Conservation (phyloP, 2,329 filamentous ascomycete genomes). For the Sporothrix curviconia region DNA sequence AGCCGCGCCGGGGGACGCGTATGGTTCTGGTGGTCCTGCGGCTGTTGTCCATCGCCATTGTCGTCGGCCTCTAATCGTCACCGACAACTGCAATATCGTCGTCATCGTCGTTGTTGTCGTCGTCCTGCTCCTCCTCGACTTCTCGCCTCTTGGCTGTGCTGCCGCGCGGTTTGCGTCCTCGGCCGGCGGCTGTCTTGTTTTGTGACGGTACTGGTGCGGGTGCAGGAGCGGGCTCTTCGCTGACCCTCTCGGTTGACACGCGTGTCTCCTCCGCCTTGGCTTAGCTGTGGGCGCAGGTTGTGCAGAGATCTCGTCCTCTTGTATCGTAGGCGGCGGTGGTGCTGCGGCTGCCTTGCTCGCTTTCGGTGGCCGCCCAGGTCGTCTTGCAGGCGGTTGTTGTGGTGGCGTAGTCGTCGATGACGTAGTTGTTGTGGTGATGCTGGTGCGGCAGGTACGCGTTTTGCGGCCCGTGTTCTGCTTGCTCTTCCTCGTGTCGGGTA, state of each 20-base stretch:
- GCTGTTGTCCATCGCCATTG: not conserved
- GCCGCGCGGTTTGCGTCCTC: conserved; percentile 39
- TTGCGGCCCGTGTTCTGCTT: conserved; percentile 30
- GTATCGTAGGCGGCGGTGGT: conserved; percentile 27
- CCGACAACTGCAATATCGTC: conserved; percentile 15
- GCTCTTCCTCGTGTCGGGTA: conserved; percentile 41
- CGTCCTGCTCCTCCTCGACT: conserved; percentile 12
- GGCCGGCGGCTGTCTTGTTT: conserved; percentile 26
- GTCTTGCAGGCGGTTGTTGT: not conserved
- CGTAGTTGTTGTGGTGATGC: conserved; percentile 16
- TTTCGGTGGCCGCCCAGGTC: conserved; percentile 13
- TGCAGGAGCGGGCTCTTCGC: conserved; percentile 14
- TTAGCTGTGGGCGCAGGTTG: not conserved
- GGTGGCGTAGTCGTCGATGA: not conserved
- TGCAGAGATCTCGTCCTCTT: not conserved
- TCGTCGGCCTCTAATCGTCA: not conserved
- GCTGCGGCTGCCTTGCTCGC: conserved; percentile 12
- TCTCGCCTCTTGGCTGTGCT: conserved; percentile 21
- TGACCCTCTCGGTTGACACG: conserved; percentile 32
- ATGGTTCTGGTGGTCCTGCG: not conserved
- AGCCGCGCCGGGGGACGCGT: not conserved
- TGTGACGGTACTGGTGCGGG: not conserved
- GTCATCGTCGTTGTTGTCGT: conserved; percentile 15
- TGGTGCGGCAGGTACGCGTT: conserved; percentile 25
- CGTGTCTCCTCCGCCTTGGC: conserved; percentile 12